These are phyloP conservation scores for Hevea brasiliensis DNA, from an alignment of 345 rosid species.

Conservation along the genomic window DNA sequence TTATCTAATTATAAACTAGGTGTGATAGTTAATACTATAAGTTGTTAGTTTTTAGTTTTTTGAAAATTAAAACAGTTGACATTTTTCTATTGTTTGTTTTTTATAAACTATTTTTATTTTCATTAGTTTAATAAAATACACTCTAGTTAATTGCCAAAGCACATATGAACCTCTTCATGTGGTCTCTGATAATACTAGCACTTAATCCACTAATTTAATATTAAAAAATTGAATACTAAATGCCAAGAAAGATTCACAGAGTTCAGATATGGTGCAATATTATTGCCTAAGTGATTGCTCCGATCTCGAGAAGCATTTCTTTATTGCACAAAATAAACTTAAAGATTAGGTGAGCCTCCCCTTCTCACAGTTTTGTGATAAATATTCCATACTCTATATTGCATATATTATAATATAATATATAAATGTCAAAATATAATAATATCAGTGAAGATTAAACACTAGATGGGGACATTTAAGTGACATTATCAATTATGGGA, in stretches of 20 bases:
- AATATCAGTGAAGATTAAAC: neutral
- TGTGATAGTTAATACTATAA: no score
- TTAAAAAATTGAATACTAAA: neutral
- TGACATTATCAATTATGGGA: slow-evolving; percentile 42
- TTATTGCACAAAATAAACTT: slow-evolving; percentile 17
- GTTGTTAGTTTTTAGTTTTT: no score
- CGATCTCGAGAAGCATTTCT: slow-evolving; percentile 34
- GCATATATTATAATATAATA: no score
- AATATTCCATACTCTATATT: neutral
- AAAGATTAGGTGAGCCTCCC: slow-evolving; percentile 31
- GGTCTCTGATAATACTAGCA: slow-evolving; percentile 32
- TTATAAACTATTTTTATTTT: no score
- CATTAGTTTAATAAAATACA: no score
- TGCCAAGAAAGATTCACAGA: slow-evolving; percentile 23
- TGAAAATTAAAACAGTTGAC: no score
- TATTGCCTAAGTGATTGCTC: slow-evolving; percentile 25
- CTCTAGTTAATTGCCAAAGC: neutral
- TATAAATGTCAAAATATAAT: no score
- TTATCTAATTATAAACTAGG: no score
- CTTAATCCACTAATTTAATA: slow-evolving; percentile 12
- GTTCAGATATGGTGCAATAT: slow-evolving; percentile 23
- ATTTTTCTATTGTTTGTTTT: no score
- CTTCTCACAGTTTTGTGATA: slow-evolving; percentile 5
- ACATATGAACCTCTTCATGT: slow-evolving; percentile 22
- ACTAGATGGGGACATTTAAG: neutral